These are phyloP conservation scores for Aspergillus uvarum DNA, from an alignment of 2,329 filamentous ascomycete species.

Conservation along the genomic window DNA sequence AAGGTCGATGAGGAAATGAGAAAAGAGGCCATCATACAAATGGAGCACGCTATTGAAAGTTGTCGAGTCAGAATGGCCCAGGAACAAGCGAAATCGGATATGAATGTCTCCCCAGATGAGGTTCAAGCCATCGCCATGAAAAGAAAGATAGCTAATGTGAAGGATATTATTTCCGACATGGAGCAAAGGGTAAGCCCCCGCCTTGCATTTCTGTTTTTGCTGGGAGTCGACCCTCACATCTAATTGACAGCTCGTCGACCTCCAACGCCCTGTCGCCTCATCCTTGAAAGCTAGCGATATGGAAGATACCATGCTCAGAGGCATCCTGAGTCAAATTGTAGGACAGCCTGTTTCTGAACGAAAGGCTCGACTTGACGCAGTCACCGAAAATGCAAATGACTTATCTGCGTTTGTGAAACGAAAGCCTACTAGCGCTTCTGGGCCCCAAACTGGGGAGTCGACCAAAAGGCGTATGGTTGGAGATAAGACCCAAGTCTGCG, in stretches of 20 bases:
- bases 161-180: conserved; percentile 62
- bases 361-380: conserved; percentile 55
- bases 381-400: conserved; percentile 58
- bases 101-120: conserved; percentile 41
- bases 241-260: conserved; percentile 51
- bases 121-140: conserved; percentile 42
- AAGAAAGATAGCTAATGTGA: conserved; percentile 57
- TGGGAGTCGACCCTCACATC: conserved; percentile 8
- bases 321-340: conserved; percentile 59
- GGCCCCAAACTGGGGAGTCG: conserved; percentile 14
- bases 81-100: conserved; percentile 50
- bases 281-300: conserved; percentile 40
- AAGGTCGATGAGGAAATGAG: conserved; percentile 55
- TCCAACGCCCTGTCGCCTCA: conserved; percentile 55
- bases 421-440: conserved; percentile 40
- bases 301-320: conserved; percentile 49
- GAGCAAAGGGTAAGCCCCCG: conserved; percentile 51
- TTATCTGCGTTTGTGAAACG: conserved; percentile 59
- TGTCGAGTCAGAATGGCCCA: conserved; percentile 56
- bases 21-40: conserved; percentile 58
- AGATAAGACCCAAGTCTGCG: conserved; percentile 23
- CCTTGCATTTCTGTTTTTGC: not conserved
- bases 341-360: conserved; percentile 56
- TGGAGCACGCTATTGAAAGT: conserved; percentile 61
- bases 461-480: conserved; percentile 31